Evolutionary conservation across 805 yeast species (phyloP).

Genomic region (Peterozyma xylosa): DNA sequence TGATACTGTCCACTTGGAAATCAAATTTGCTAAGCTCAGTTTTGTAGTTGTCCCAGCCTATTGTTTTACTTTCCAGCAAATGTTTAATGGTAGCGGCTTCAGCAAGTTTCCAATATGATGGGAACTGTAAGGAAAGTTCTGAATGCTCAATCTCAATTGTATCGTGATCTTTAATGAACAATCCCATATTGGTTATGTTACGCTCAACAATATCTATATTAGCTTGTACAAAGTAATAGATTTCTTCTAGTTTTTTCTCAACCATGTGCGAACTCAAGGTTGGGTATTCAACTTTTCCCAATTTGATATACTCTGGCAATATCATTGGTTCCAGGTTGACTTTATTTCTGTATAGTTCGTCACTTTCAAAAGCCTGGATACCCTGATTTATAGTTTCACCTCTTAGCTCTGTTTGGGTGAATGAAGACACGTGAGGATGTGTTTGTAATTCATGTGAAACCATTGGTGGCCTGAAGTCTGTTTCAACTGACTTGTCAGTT

Average conservation of each 20-base stretch:
- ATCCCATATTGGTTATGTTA: conserved; percentile 14
- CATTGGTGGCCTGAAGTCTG: background rate
- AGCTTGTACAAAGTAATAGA: conserved; percentile 21
- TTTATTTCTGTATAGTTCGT: conserved; percentile 18
- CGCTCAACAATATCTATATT: conserved; percentile 17
- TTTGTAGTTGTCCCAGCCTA: no score
- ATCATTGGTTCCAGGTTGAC: conserved; percentile 11
- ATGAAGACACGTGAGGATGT: background rate
- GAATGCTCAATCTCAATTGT: conserved; percentile 14
- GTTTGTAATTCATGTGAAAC: background rate
- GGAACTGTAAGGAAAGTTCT: conserved; percentile 14
- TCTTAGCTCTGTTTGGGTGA: background rate
- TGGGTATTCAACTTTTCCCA: conserved; percentile 9
- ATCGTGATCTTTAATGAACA: conserved; percentile 17
- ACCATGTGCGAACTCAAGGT: conserved; percentile 10
- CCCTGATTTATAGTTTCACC: background rate
- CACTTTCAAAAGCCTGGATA: conserved; percentile 15
- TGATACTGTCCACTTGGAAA: background rate
- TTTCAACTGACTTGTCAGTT: background rate
- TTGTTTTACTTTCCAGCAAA: background rate
- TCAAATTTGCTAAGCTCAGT: background rate
- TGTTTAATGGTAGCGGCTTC: conserved; percentile 16
- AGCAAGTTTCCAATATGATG: conserved; percentile 21
- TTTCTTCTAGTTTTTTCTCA: conserved; percentile 17
- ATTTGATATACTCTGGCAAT: conserved; percentile 16